A percentile compares a stretch with the other conserved stretches of the same genome.
Evolutionary conservation across 306 rosid species (phyloP).

Genomic region (Pterocarpus santalinus): DNA sequence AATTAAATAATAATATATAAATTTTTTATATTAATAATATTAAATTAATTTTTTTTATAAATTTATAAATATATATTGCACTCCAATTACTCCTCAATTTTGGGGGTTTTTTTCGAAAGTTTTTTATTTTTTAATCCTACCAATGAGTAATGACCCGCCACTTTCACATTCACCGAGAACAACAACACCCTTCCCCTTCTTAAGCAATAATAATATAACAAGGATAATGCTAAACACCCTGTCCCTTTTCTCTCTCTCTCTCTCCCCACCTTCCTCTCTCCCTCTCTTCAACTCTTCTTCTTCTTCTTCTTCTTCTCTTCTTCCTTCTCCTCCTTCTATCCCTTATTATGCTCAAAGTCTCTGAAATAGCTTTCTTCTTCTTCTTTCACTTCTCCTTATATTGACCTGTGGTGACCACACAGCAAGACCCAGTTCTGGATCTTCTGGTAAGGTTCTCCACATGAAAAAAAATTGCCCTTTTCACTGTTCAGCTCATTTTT

Average conservation of each 20-base stretch:
- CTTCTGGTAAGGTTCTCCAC: slow-evolving; percentile 41
- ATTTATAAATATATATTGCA: no score
- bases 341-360: not conserved
- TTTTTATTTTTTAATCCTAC: slow-evolving; percentile 1
- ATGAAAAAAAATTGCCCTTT: not conserved
- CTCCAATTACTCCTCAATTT: slow-evolving; percentile 10
- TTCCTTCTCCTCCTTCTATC: not conserved
- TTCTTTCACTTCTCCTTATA: not conserved
- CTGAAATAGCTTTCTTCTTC: not conserved
- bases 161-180: slow-evolving; percentile 42
- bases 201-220: slow-evolving; percentile 41
- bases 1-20: no score
- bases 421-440: slow-evolving; percentile 42
- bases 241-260: slow-evolving; percentile 15
- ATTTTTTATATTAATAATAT: no score
- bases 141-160: slow-evolving; percentile 44
- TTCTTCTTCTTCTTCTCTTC: not conserved
- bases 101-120: not conserved
- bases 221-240: slow-evolving; percentile 41
- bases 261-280: slow-evolving; percentile 26
- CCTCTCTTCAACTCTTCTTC: not conserved
- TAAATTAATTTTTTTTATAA: no score
- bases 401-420: slow-evolving; percentile 16
- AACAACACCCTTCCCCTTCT: not conserved
- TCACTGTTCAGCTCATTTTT: not conserved